phyloP scores from a whole-genome alignment of 257 asterid genomes.

The Nicotiana sylvestris region DNA sequence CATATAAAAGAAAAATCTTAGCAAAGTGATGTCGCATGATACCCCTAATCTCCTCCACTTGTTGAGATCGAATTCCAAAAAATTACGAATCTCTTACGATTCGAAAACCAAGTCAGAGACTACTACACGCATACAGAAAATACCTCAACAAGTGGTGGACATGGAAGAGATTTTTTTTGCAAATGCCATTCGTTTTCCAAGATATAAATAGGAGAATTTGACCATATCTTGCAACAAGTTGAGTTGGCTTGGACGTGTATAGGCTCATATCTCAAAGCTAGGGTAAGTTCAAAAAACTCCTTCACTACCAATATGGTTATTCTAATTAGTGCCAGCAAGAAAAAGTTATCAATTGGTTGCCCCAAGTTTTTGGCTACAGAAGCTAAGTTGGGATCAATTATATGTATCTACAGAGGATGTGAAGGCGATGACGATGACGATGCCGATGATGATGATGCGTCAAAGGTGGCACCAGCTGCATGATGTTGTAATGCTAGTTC shows the following conservation, averaged over 20 bases:
- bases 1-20: neutral
- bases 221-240: neutral
- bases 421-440: neutral
- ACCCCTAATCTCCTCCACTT: neutral
- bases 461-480: constrained; percentile 9
- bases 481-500: neutral
- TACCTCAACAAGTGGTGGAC: neutral
- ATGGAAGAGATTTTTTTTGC: neutral
- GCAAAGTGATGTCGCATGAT: neutral
- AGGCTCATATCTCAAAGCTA: neutral
- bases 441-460: neutral
- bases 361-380: neutral
- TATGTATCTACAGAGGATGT: neutral
- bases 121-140: neutral
- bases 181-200: neutral
- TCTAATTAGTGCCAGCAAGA: neutral
- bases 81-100: neutral
- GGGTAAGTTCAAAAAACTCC: neutral
- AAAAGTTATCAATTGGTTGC: neutral
- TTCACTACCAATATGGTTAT: neutral
- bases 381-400: neutral
- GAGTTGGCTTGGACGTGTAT: neutral
- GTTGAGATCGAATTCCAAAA: neutral
- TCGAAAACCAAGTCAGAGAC: neutral
- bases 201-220: neutral